A percentile compares a stretch with the other conserved stretches of the same genome.
Conservation (phyloP, 2,329 filamentous ascomycete genomes). For the Drechslerella stenobrocha region DNA sequence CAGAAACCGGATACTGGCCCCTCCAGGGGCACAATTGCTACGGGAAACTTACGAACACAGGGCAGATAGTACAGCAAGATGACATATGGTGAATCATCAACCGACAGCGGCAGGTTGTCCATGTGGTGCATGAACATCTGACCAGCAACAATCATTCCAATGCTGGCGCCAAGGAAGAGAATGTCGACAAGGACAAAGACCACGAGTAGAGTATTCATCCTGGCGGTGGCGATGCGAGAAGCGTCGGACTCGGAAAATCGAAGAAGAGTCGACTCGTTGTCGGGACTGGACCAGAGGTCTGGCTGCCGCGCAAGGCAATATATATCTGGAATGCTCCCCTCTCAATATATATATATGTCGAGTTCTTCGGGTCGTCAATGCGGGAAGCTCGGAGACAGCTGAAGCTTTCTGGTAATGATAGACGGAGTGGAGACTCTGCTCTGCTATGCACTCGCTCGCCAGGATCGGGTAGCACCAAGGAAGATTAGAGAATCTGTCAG, state of each 20-base stretch:
- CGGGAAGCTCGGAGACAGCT: neutral
- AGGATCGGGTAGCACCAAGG: constrained; percentile 20
- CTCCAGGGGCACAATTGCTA: no score
- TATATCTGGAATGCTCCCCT: no score
- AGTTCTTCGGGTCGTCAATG: constrained; percentile 3
- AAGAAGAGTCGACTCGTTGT: neutral
- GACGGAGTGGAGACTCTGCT: constrained; percentile 29
- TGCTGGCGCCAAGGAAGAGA: constrained; percentile 61
- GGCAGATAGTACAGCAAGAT: constrained; percentile 62
- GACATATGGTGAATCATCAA: constrained; percentile 60
- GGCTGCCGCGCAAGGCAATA: no score
- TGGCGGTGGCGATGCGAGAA: constrained; percentile 18
- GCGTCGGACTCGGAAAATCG: neutral
- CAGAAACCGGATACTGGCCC: no score
- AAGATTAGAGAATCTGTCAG: constrained; percentile 32
- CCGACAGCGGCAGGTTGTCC: constrained; percentile 57
- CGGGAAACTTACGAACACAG: constrained; percentile 61
- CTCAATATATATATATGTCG: constrained; percentile 16
- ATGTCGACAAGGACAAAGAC: constrained; percentile 60
- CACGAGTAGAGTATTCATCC: constrained; percentile 45
- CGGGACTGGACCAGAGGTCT: neutral
- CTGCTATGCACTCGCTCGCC: neutral
- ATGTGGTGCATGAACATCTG: constrained; percentile 58
- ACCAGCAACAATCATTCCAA: constrained; percentile 61
- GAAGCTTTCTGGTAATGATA: constrained; percentile 39